Evolutionary conservation across 2,329 filamentous ascomycete genomes (phyloP), one percentile per base, ranked within the genome.

Genomic region (Apiospora malaysiana): DNA sequence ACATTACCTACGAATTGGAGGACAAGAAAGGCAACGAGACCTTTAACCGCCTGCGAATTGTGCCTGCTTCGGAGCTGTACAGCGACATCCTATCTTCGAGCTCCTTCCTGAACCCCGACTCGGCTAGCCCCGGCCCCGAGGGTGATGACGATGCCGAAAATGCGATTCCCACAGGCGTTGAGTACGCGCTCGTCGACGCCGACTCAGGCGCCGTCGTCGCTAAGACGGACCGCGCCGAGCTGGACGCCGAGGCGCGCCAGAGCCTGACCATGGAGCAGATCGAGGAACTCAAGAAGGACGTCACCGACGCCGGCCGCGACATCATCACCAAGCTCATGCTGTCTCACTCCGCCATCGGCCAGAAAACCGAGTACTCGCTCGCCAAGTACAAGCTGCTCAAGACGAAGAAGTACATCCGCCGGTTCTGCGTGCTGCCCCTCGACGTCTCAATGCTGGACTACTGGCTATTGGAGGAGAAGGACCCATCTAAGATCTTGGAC

Each of bases 301-400:
- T 92, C 14, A 90, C 91, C 4, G 91, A 91, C 6, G 93, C 94
- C 0, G 95, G 95, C 16, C 93, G 93, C 79, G 95, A 97, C 68
- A 88, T 99, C 66, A 96, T 99, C 74, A 92, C 93, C n/a, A 97
- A 95, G 82, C 90, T 99, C 37, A 89, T 99, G 81, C 88, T 94
- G 42, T 96, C 94, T 59, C 96, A 99, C 81, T 91, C 93, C 23
- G 93, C 92, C 1, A 87, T 99, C 59, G 94, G 97, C 75, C 93
- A 98, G 83, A 99, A 99, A 86, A 98, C 96, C 0, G 88, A 91
- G 0, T 99, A 97, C 78, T 97, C 94, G 2, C 85, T 98, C 71
- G 95, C 95, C 59, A 99, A 99, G 81, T 99, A 99, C 82, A 97
- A 96, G 78, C 85, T 98, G 23, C 87, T 97, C 65, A 99, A 99